A percentile compares a stretch with the other conserved stretches of the same genome.
phyloP scores from a whole-genome alignment of 2,329 filamentous ascomycete species.

The Teratosphaeria zuluensis region DNA sequence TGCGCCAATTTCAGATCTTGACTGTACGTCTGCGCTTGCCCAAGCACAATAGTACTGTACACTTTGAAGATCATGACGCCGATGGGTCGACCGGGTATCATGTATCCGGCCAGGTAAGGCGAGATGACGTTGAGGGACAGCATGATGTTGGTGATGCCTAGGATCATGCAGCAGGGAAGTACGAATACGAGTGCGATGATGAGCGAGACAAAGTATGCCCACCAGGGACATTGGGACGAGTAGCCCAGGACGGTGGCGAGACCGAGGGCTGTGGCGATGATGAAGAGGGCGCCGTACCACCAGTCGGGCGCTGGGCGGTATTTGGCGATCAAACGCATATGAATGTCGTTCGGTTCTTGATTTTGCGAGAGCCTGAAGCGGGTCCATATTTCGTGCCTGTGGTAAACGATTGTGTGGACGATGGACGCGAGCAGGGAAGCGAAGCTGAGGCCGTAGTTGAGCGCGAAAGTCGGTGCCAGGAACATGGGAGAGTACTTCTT shows the following conservation, averaged over 20 bases:
- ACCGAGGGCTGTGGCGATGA: constrained; percentile 16
- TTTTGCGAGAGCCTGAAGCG: constrained; percentile 14
- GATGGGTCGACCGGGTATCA: constrained; percentile 32
- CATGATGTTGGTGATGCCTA: constrained; percentile 60
- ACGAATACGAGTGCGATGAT: constrained; percentile 71
- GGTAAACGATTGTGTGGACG: constrained; percentile 27
- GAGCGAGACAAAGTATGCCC: constrained; percentile 69
- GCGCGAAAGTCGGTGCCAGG: constrained; percentile 28
- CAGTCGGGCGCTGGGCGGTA: constrained; percentile 73
- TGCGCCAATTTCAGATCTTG: constrained; percentile 26
- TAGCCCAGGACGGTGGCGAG: constrained; percentile 13
- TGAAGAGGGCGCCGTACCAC: constrained; percentile 42
- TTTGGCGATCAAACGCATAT: constrained; percentile 71
- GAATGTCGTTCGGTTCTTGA: constrained; percentile 28
- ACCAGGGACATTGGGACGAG: constrained; percentile 49
- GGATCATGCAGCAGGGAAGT: constrained; percentile 73
- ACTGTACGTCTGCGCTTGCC: constrained; percentile 14
- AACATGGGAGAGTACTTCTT: constrained; percentile 36
- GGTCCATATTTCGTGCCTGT: constrained; percentile 24
- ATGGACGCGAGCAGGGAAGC: constrained; percentile 28
- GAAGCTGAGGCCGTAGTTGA: constrained; percentile 31
- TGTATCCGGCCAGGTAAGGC: constrained; percentile 43
- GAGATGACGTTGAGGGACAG: constrained; percentile 31
- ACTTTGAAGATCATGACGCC: constrained; percentile 25
- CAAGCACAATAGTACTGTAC: constrained; percentile 23